Conservation (phyloP, 352 stramenopile genomes). For the Phytophthora cryptogea region DNA sequence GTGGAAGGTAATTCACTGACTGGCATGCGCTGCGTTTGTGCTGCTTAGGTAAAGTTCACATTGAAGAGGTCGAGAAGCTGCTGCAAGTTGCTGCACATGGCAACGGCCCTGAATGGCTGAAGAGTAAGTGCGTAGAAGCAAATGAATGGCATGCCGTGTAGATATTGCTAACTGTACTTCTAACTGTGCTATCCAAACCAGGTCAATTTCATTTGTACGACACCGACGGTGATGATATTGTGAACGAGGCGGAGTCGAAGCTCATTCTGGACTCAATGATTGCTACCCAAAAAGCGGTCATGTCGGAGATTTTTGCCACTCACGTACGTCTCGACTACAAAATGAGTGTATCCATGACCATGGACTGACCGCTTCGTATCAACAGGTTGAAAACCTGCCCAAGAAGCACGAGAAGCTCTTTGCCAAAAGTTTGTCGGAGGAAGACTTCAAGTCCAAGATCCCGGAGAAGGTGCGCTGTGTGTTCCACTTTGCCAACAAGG, state of each 20-base stretch:
- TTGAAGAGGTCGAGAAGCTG: conserved; percentile 48
- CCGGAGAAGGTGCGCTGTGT: conserved; percentile 77
- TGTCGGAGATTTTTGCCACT: conserved; percentile 64
- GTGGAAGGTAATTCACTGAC: not conserved
- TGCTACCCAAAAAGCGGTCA: conserved; percentile 53
- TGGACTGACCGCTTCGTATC: not conserved
- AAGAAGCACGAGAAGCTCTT: conserved; percentile 70
- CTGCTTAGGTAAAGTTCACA: conserved; percentile 41
- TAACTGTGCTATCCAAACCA: conserved; percentile 23
- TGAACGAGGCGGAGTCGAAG: conserved; percentile 63
- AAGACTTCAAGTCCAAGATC: conserved; percentile 74
- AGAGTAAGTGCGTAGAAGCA: conserved; percentile 31
- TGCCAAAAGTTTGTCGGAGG: conserved; percentile 51
- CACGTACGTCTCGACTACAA: conserved; percentile 42
- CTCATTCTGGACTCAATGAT: conserved; percentile 66
- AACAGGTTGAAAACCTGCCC: conserved; percentile 56
- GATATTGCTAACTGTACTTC: not conserved
- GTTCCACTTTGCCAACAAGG: conserved; percentile 70
- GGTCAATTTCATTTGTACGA: conserved; percentile 70
- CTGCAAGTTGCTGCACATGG: conserved; percentile 42
- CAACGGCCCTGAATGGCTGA: conserved; percentile 48
- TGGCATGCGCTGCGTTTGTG: not conserved
- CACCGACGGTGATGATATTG: conserved; percentile 50
- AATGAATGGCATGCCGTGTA: not conserved
- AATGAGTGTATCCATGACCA: not conserved